A percentile compares a stretch with the other conserved stretches of the same genome.
These are phyloP conservation scores for Amaranthus tricolor DNA, from an alignment of 179 eudicot species.

Conservation along the genomic window DNA sequence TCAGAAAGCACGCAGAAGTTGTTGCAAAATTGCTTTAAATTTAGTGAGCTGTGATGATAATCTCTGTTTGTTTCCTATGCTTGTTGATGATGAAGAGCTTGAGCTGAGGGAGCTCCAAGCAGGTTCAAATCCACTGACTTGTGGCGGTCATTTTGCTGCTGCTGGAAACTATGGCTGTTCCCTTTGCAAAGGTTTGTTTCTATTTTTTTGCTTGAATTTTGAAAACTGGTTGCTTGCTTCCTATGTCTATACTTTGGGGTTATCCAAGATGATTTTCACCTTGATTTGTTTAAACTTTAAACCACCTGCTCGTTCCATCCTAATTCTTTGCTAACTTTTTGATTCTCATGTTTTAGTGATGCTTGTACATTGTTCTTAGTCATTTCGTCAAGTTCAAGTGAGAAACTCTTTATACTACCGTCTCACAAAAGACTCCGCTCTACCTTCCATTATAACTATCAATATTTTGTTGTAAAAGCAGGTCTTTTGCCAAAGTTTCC, in stretches of 20 bases:
- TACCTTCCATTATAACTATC: not conserved
- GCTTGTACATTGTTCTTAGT: not conserved
- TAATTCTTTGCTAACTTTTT: no score
- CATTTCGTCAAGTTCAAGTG: not conserved
- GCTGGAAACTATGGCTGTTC: constrained; percentile 69
- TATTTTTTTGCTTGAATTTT: not conserved
- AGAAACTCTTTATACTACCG: not conserved
- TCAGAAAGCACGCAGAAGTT: constrained; percentile 46
- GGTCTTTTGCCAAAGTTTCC: constrained; percentile 90
- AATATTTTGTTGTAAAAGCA: constrained; percentile 29
- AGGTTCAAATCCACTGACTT: constrained; percentile 64
- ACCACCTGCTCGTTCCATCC: no score
- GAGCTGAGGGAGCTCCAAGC: constrained; percentile 75
- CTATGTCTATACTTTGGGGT: not conserved
- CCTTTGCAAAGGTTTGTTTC: constrained; percentile 81
- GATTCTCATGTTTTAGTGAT: not conserved
- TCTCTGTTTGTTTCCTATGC: constrained; percentile 35
- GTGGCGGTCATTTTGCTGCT: constrained; percentile 66
- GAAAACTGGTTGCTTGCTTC: not conserved
- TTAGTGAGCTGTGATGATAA: constrained; percentile 39
- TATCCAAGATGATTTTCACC: not conserved
- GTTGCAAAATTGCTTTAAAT: constrained; percentile 70
- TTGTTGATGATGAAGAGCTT: constrained; percentile 90
- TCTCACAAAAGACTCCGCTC: not conserved
- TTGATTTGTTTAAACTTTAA: not conserved